Evolutionary conservation across 169 alveolate genomes (phyloP).

Genomic region (Plasmodium coatneyi): DNA sequence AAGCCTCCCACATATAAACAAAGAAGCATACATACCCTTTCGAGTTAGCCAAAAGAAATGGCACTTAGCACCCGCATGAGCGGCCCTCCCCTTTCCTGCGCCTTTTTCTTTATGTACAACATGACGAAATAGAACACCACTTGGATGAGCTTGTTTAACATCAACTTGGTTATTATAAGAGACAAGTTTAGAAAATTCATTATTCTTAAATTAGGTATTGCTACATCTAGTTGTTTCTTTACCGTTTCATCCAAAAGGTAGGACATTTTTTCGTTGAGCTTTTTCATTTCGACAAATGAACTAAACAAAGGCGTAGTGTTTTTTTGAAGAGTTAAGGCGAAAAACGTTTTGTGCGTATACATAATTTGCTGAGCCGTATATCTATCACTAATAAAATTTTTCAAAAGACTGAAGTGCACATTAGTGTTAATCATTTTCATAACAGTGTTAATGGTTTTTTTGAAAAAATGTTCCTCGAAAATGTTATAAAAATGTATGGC

Average conservation of each 20-base stretch:
- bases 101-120: conserved; percentile 28
- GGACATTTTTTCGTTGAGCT: not conserved
- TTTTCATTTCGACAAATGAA: conserved; percentile 3
- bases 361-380: conserved; percentile 18
- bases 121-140: conserved; percentile 21
- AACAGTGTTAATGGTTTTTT: conserved; percentile 6
- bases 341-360: conserved; percentile 44
- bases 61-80: conserved; percentile 31
- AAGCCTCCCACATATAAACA: not conserved
- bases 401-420: conserved; percentile 31
- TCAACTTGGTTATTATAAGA: conserved; percentile 26
- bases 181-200: conserved; percentile 23
- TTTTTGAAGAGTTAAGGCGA: conserved; percentile 17
- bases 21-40: not conserved
- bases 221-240: conserved; percentile 15
- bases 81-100: conserved; percentile 6
- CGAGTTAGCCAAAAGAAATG: conserved; percentile 3
- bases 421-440: conserved; percentile 14
- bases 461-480: conserved; percentile 29
- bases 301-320: conserved; percentile 36
- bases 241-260: conserved; percentile 14
- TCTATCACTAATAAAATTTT: conserved; percentile 52
- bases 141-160: conserved; percentile 17
- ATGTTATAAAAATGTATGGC: conserved; percentile 8
- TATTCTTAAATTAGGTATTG: conserved; percentile 48